Evolutionary conservation across 176 grass and related monocot species (phyloP).

Genomic region (Puya raimondii): DNA sequence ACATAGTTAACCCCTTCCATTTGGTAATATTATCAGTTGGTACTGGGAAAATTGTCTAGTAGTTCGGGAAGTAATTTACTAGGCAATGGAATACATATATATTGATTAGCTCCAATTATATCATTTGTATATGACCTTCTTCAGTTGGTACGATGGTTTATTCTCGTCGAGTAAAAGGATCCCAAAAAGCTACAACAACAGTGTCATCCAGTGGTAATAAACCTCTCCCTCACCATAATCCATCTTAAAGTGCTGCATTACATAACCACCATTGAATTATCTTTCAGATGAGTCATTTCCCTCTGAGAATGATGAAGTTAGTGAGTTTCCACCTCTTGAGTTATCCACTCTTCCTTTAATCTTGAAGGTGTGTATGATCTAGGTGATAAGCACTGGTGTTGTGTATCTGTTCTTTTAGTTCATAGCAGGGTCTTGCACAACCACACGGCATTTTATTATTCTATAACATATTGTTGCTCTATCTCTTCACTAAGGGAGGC

Average conservation of each 20-base stretch:
- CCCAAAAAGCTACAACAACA: not conserved
- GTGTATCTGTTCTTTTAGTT: not conserved
- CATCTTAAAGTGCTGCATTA: not conserved
- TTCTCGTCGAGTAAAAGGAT: not conserved
- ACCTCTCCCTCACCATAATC: not conserved
- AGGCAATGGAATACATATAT: not conserved
- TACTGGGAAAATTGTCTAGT: not conserved
- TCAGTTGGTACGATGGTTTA: not conserved
- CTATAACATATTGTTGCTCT: no score
- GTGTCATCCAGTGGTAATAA: not conserved
- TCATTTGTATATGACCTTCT: not conserved
- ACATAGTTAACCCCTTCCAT: not conserved
- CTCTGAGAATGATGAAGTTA: slow-evolving; percentile 1
- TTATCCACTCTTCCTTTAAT: slow-evolving; percentile 11
- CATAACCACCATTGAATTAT: not conserved
- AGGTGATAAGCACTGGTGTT: not conserved
- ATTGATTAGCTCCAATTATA: not conserved
- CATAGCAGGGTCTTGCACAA: not conserved
- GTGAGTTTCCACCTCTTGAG: slow-evolving; percentile 12
- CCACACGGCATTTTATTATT: not conserved
- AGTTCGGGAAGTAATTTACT: not conserved
- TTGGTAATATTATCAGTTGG: not conserved
- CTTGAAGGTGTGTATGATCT: not conserved
- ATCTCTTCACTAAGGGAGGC: no score
- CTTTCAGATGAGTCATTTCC: slow-evolving; percentile 2